A percentile compares a stretch with the other conserved stretches of the same genome.
Conservation (phyloP, 208 protist genomes). For the Zelonia costaricensis region DNA sequence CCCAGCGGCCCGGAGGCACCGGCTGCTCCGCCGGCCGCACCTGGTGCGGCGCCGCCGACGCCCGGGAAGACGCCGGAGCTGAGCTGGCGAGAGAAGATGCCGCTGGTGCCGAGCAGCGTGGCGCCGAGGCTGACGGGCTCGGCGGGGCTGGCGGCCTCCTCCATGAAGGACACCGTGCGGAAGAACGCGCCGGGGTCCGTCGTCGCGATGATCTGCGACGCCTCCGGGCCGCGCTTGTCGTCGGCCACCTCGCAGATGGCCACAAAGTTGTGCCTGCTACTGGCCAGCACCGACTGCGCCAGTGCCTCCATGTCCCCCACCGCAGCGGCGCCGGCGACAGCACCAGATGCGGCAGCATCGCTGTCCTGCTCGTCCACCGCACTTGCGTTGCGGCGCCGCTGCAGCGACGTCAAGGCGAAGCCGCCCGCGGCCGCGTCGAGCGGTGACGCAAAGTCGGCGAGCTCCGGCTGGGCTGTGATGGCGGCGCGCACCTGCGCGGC, state of each 20-base stretch:
- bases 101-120: neutral
- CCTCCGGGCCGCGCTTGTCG: neutral
- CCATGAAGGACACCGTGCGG: slow-evolving; percentile 10
- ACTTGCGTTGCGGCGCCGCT: neutral
- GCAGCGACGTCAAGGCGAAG: too few species aligned
- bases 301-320: neutral
- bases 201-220: slow-evolving; percentile 36
- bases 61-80: too few species aligned
- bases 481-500: slow-evolving; percentile 56
- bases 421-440: neutral
- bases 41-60: too few species aligned
- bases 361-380: too few species aligned
- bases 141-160: slow-evolving; percentile 3
- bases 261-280: slow-evolving; percentile 2
- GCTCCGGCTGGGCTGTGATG: slow-evolving; percentile 29
- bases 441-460: slow-evolving; percentile 24
- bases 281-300: neutral
- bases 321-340: too few species aligned
- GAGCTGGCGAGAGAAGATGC: too few species aligned
- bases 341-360: too few species aligned
- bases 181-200: slow-evolving; percentile 36
- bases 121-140: slow-evolving; percentile 2
- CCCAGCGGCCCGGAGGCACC: too few species aligned
- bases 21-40: too few species aligned
- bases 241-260: slow-evolving; percentile 18